phyloP scores from a whole-genome alignment of 257 asterid genomes.

The Petunia axillaris region DNA sequence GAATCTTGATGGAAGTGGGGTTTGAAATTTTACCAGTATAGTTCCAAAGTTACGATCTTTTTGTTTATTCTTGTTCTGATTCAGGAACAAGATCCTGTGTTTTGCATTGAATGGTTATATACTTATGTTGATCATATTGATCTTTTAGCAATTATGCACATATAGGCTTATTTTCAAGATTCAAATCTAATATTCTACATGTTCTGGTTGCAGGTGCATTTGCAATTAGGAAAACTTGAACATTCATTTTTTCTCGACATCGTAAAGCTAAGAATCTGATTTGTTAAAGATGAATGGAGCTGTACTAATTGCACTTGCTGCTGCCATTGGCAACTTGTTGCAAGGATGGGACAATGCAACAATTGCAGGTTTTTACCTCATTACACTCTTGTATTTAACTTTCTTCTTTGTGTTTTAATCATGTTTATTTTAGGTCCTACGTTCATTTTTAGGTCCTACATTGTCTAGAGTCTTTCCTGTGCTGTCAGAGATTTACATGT shows the following conservation, averaged over 20 bases:
- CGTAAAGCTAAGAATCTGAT: constrained; percentile 17
- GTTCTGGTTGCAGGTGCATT: constrained; percentile 9
- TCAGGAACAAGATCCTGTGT: not conserved
- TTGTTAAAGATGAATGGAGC: constrained; percentile 70
- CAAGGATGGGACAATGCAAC: constrained; percentile 99
- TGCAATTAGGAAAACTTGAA: constrained; percentile 14
- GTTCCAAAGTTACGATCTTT: constrained; percentile 3
- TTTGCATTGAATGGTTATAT: not conserved
- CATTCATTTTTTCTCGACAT: not conserved
- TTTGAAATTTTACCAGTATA: not conserved
- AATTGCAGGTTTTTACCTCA: constrained; percentile 71
- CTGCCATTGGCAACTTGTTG: constrained; percentile 90
- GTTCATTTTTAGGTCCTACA: too few relatives aligned
- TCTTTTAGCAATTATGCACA: not conserved
- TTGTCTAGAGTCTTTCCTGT: too few relatives aligned
- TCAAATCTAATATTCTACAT: not conserved
- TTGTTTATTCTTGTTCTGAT: constrained; percentile 9
- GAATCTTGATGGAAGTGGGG: not conserved
- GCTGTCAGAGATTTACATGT: too few relatives aligned
- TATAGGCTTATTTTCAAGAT: not conserved
- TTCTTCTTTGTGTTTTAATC: not conserved
- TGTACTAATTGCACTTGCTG: constrained; percentile 77
- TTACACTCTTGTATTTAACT: not conserved
- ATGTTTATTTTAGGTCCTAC: too few relatives aligned
- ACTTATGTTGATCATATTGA: not conserved